Evolutionary conservation across 345 rosid species (phyloP), one percentile per base, ranked within the genome.

Genomic region (Hypericum perforatum): DNA sequence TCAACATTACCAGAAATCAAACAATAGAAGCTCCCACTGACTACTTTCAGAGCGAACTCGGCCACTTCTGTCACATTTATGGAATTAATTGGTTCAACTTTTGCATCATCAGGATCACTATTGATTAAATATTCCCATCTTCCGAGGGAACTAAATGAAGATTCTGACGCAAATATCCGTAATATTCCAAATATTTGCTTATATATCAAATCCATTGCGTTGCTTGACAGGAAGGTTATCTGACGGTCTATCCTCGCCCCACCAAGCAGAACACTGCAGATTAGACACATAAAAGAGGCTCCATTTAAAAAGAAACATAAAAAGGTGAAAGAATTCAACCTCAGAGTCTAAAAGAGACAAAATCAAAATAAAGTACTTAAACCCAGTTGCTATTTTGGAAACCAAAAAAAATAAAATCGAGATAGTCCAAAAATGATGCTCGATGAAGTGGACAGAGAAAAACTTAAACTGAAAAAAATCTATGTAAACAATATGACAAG

Each of bases 221-320:
- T 73, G 63, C 72, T 81, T 14, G 95, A 76, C 14, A 80, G 74
- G 49, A 87, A 77, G 38, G 80, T 75, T 62, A 69, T 54, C 50
- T 64, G 69, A 62, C 63, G 49, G 54, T 64, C 80, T 56, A 72
- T 74, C 9, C 72, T 54, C 64, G 80, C 69, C 63, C 95, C 92
- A 68, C 96, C 95, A 60, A 91, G 74, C 70, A 75, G 72, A 66
- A 82, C 78, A 62, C 98, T 87, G 89, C 79, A 79, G 36, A 58
- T 58, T 61, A 56, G 58, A 61, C 45, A 60, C 58, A 38, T 11
- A 54, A 48, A 43, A 56, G 50, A 53, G 8, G 38, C 59, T 37
- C 61, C 37, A 60, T 38, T 1, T 11, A 10, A 60, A 15, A 64
- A 60, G 32, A 49, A 56, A n/a, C 41, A 13, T 14, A 10, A 13